phyloP scores from a whole-genome alignment of 768 basidiomycete genomes.

The Chlorophyllum brunneum region DNA sequence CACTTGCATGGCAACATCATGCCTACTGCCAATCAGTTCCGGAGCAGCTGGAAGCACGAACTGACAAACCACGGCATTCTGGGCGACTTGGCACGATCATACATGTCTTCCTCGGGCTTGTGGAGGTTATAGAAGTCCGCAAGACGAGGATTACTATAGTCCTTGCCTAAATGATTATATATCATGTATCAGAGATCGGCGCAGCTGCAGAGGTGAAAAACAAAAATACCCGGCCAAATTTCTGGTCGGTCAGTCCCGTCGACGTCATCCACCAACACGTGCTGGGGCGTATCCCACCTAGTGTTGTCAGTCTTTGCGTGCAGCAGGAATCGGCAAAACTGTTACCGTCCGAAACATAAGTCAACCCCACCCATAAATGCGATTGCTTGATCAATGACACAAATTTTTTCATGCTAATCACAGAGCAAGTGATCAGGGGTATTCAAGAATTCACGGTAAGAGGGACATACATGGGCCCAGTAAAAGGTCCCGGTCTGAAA shows the following conservation, averaged over 20 bases:
- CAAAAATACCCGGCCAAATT: constrained; percentile 79
- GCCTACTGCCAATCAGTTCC: constrained; percentile 47
- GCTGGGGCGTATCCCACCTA: constrained; percentile 96
- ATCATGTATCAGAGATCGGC: not conserved
- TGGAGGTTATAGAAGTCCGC: constrained; percentile 80
- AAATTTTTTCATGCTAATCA: constrained; percentile 90
- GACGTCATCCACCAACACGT: constrained; percentile 82
- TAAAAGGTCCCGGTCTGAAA: constrained; percentile 97
- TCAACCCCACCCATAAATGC: constrained; percentile 98
- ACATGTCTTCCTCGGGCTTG: constrained; percentile 94
- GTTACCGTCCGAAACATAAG: constrained; percentile 82
- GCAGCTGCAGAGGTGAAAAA: not conserved
- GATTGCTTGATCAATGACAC: constrained; percentile 95
- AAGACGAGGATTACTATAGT: constrained; percentile 89
- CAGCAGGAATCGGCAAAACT: not conserved
- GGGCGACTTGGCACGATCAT: constrained; percentile 83
- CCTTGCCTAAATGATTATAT: constrained; percentile 63
- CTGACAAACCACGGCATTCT: constrained; percentile 89
- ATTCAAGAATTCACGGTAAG: not conserved
- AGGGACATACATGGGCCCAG: constrained; percentile 85
- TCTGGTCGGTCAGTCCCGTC: constrained; percentile 56
- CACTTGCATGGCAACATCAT: constrained; percentile 94
- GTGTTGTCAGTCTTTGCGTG: not conserved
- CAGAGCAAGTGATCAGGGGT: not conserved
- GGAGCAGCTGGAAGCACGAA: not conserved